Conservation (phyloP, 1,284 basidiomycete species). For the Xerocomus tenax region DNA sequence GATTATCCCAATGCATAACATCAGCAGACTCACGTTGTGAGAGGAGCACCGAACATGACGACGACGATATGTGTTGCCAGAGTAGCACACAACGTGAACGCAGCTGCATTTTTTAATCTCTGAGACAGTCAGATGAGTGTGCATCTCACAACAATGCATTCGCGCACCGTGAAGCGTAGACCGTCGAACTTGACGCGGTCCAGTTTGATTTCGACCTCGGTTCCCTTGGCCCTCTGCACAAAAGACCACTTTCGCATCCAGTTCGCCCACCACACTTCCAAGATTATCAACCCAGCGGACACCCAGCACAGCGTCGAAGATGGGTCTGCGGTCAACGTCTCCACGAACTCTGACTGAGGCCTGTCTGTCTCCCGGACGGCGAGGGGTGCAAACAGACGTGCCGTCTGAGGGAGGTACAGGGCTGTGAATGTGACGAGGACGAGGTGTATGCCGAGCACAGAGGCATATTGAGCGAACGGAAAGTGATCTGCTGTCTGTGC, state of each 20-base stretch:
- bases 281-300: conserved; percentile 46
- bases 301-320: conserved; percentile 54
- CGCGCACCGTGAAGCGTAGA: conserved; percentile 18
- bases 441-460: conserved; percentile 66
- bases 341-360: conserved; percentile 59
- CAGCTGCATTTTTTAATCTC: conserved; percentile 41
- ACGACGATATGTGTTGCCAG: conserved; percentile 43
- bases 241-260: conserved; percentile 53
- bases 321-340: conserved; percentile 58
- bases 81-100: conserved; percentile 47
- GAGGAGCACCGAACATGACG: conserved; percentile 70
- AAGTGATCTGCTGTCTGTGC: conserved; percentile 22
- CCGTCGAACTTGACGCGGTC: conserved; percentile 33
- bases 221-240: conserved; percentile 25
- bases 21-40: conserved; percentile 41
- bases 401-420: conserved; percentile 58
- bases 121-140: conserved; percentile 10
- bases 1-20: conserved; percentile 4
- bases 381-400: conserved; percentile 37
- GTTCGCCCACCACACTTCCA: conserved; percentile 69
- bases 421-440: conserved; percentile 58
- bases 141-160: conserved; percentile 28
- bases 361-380: conserved; percentile 39
- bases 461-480: conserved; percentile 52
- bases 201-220: conserved; percentile 34